Conservation (phyloP, 257 asterid genomes). For the Leonotis leonurus region DNA sequence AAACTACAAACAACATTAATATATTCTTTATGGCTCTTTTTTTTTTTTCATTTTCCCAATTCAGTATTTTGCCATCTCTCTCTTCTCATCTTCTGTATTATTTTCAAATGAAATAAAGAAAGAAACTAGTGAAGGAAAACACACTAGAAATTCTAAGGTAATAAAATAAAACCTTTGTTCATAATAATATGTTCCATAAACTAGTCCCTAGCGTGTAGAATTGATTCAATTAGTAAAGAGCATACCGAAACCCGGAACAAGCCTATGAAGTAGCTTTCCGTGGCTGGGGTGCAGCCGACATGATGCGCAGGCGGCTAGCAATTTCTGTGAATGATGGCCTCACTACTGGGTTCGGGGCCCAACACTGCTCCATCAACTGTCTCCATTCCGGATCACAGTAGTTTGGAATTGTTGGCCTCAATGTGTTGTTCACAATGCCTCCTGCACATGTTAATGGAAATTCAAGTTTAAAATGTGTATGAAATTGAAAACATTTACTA, state of each 20-base stretch:
- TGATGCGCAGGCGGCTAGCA: conserved; percentile 60
- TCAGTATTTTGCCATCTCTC: too few species aligned
- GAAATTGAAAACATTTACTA: neutral
- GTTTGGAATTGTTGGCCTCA: conserved; percentile 87
- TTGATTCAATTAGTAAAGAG: conserved; percentile 21
- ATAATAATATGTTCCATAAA: too few species aligned
- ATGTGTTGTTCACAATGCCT: conserved; percentile 84
- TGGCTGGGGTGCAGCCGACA: conserved; percentile 54
- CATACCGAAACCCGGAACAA: neutral
- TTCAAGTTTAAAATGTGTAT: neutral
- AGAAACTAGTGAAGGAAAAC: too few species aligned
- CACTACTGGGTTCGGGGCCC: conserved; percentile 80
- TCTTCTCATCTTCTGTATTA: too few species aligned
- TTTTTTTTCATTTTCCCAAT: too few species aligned
- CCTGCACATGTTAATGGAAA: conserved; percentile 33
- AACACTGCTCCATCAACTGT: conserved; percentile 78
- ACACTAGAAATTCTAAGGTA: too few species aligned
- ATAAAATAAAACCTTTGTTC: too few species aligned
- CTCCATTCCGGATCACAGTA: conserved; percentile 89
- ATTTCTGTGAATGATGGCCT: conserved; percentile 87
- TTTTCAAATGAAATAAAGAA: too few species aligned
- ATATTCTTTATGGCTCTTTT: too few species aligned
- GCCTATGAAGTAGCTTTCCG: conserved; percentile 30
- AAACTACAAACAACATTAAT: too few species aligned
- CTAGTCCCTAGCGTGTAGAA: conserved; percentile 26